phyloP scores from a whole-genome alignment of 2,329 filamentous ascomycete species.

The Gnomoniopsis smithogilvyi region DNA sequence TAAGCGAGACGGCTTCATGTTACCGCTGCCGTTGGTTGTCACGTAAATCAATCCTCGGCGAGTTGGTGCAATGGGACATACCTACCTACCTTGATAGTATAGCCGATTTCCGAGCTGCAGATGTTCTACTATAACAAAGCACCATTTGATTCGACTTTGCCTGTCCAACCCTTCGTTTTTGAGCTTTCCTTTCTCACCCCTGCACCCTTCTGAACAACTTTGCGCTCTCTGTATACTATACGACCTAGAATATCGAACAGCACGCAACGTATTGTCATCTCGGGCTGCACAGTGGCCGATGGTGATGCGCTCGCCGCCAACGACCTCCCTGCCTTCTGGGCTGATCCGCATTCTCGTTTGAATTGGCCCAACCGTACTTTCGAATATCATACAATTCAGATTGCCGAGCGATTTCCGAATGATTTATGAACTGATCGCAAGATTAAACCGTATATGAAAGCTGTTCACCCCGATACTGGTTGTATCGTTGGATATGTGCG shows the following conservation, averaged over 20 bases:
- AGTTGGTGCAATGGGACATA: neutral
- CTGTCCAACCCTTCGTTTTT: slow-evolving; percentile 1
- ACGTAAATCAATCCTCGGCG: neutral
- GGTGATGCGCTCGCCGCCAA: slow-evolving; percentile 17
- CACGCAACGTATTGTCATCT: slow-evolving; percentile 6
- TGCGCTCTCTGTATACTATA: neutral
- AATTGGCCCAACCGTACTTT: slow-evolving; percentile 21
- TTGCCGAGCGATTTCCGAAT: slow-evolving; percentile 17
- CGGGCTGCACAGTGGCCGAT: slow-evolving; percentile 19
- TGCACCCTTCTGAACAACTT: neutral
- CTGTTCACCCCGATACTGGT: slow-evolving; percentile 20
- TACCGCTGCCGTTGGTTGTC: no score
- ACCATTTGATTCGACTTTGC: neutral
- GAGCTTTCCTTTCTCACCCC: slow-evolving; percentile 1
- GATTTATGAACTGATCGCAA: neutral
- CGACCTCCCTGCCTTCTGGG: slow-evolving; percentile 20
- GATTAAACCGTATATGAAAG: slow-evolving; percentile 19
- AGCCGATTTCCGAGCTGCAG: slow-evolving; percentile 8
- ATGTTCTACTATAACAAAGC: neutral
- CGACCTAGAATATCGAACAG: slow-evolving; percentile 3
- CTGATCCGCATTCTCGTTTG: slow-evolving; percentile 17
- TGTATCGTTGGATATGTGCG: slow-evolving; percentile 21
- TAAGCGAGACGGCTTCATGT: no score
- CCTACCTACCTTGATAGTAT: no score
- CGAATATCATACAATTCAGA: slow-evolving; percentile 20